phyloP scores from a whole-genome alignment of 768 basidiomycete species.

The Amanita molliuscula region DNA sequence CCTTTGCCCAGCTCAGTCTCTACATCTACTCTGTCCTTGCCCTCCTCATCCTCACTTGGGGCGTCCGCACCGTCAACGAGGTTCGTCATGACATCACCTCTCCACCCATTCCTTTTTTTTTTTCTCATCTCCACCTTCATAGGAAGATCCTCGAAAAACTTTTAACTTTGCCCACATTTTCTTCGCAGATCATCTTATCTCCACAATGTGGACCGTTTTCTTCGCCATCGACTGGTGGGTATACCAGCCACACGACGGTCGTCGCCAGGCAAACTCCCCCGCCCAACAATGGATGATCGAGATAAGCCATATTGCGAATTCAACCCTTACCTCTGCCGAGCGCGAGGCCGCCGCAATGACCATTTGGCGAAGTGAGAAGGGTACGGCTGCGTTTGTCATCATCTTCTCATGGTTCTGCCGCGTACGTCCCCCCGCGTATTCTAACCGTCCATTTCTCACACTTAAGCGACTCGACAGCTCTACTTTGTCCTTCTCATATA shows the following conservation, averaged over 20 bases:
- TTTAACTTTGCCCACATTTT: constrained; percentile 90
- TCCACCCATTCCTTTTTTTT: constrained; percentile 6
- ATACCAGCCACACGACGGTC: constrained; percentile 87
- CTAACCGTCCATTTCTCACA: constrained; percentile 2
- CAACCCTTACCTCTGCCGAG: constrained; percentile 52
- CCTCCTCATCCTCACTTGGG: constrained; percentile 78
- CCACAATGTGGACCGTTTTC: constrained; percentile 85
- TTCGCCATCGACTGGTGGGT: constrained; percentile 90
- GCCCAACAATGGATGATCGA: constrained; percentile 85
- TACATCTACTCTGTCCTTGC: constrained; percentile 89
- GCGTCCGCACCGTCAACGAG: constrained; percentile 73
- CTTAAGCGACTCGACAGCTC: constrained; percentile 36
- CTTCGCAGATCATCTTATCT: constrained; percentile 84
- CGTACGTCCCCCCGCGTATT: constrained; percentile 33
- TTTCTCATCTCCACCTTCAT: constrained; percentile 9
- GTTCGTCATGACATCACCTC: constrained; percentile 36
- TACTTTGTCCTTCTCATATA: constrained; percentile 89
- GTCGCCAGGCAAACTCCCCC: constrained; percentile 65
- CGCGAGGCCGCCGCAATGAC: constrained; percentile 62
- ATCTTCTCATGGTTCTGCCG: constrained; percentile 81
- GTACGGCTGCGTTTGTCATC: constrained; percentile 67
- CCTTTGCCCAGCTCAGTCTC: constrained; percentile 84
- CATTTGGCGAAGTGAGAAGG: constrained; percentile 89
- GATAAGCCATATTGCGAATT: constrained; percentile 37
- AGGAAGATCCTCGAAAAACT: constrained; percentile 85